Evolutionary conservation across 495 filamentous ascomycete species (phyloP).

Genomic region (Polyplosphaeria fusca): DNA sequence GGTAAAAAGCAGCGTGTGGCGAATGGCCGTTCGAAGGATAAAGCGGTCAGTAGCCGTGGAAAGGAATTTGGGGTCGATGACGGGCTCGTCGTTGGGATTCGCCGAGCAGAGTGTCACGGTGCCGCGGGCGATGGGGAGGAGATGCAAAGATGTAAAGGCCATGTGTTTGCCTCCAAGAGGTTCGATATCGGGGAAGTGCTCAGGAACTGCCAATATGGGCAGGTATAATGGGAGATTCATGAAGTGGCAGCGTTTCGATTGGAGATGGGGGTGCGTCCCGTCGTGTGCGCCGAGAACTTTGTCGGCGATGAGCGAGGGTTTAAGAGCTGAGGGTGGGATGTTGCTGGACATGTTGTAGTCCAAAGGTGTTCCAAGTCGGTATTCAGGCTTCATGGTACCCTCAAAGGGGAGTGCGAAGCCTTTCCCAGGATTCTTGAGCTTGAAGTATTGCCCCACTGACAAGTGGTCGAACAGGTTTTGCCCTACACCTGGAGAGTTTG

Average conservation of each 20-base stretch:
- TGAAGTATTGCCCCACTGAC: slow-evolving; percentile 4
- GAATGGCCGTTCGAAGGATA: slow-evolving; percentile 13
- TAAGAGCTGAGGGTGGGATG: background rate
- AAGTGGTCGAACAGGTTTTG: slow-evolving; percentile 6
- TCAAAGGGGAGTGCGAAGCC: slow-evolving; percentile 5
- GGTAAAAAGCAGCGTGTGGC: background rate
- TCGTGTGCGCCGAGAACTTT: background rate
- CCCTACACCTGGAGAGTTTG: slow-evolving; percentile 43
- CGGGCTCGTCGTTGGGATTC: slow-evolving; percentile 52
- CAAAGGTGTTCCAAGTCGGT: slow-evolving; percentile 6
- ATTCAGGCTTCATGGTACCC: slow-evolving; percentile 8
- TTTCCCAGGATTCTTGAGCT: background rate
- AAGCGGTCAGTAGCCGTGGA: slow-evolving; percentile 5
- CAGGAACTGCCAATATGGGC: background rate
- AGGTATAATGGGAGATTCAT: slow-evolving; percentile 8
- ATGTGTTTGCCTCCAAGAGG: slow-evolving; percentile 8
- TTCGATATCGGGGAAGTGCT: slow-evolving; percentile 1
- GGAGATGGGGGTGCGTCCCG: slow-evolving; percentile 8
- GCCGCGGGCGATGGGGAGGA: slow-evolving; percentile 40
- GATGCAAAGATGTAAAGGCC: background rate
- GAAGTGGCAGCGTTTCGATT: slow-evolving; percentile 1
- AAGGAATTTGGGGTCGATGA: slow-evolving; percentile 50
- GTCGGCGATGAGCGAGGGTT: background rate
- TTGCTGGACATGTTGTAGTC: slow-evolving; percentile 1
- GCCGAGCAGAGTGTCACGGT: slow-evolving; percentile 54